Percentiles rank a stretch among this genome's conserved stretches.
Conservation (phyloP, 2,329 filamentous ascomycete genomes). For the Arachnomyces sp. region DNA sequence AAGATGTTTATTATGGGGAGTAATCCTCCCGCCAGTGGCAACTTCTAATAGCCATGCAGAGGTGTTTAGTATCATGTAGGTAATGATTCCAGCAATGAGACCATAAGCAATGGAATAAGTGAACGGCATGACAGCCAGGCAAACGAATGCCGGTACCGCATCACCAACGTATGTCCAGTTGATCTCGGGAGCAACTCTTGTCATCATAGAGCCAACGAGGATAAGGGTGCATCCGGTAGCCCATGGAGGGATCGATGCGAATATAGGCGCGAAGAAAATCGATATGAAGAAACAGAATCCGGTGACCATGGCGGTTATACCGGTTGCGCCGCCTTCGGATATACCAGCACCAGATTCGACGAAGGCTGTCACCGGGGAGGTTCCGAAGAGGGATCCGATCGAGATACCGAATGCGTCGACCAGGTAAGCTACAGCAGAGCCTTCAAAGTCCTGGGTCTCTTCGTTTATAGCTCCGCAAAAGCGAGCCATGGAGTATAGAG, state of each 20-base stretch:
- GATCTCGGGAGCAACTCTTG: conserved; percentile 66
- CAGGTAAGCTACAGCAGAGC: conserved; percentile 73
- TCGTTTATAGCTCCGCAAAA: conserved; percentile 75
- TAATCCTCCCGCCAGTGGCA: conserved; percentile 58
- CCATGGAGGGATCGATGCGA: conserved; percentile 82
- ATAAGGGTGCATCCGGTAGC: conserved; percentile 82
- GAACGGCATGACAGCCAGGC: conserved; percentile 79
- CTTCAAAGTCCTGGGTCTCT: conserved; percentile 77
- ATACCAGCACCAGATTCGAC: conserved; percentile 87
- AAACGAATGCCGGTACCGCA: conserved; percentile 74
- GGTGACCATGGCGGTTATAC: conserved; percentile 69
- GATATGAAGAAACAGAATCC: conserved; percentile 80
- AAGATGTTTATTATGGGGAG: conserved; percentile 64
- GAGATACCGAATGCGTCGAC: conserved; percentile 74
- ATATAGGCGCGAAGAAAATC: conserved; percentile 84
- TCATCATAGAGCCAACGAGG: conserved; percentile 84
- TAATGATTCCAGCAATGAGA: conserved; percentile 69
- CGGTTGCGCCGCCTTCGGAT: conserved; percentile 76
- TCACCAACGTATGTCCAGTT: conserved; percentile 86
- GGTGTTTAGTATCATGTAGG: conserved; percentile 68
- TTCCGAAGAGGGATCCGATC: conserved; percentile 69
- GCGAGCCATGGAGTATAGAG: conserved; percentile 80
- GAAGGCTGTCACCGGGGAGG: conserved; percentile 75
- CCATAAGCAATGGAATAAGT: conserved; percentile 84
- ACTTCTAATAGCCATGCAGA: conserved; percentile 61